Base-by-base conservation (phyloP, 441 rosid species). In the Adansonia gregorii region DNA sequence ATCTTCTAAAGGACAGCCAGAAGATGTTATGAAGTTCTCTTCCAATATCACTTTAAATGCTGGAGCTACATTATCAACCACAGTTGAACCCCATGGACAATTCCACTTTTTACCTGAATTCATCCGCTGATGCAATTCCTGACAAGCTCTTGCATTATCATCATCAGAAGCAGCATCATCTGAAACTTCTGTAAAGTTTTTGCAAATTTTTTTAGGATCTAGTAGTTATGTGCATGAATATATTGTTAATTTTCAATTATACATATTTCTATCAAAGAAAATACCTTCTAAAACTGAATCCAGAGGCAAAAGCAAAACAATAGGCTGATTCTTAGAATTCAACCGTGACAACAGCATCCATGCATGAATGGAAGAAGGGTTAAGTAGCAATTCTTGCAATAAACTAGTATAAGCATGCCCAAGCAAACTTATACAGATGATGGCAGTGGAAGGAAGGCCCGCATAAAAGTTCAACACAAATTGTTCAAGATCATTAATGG, bases 21-120 rank as follows among this genome's bases (percentile, higher is more conserved):
- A 82, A 72, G 97, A 89, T 48, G 95, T 89, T 73, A 77, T 51
- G 79, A 88, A 89, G 82, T 84, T 94, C 87, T 88, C 93, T 87
- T 93, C 93, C 87, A 94, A 72, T 77, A 94, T 91, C 83, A 79
- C 78, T 87, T 84, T 93, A 84, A 92, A 97, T 74, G 87, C 86
- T 19, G 99, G 99, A 77, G 91, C 94, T 41, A 91, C 89, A 78
- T 88, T 89, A 89, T 97, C 95, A 67, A 92, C 84, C 65, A 88
- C 82, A 8, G 91, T 75, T 67, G 85, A 81, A 85, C 92, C 92
- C 98, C 98, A 92, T 24, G 99, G 97, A 79, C 99, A 96, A 76
- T 80, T 88, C 98, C 99, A 94, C 35, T 80, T 86, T 76, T 83
- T 86, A 64, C 67, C 90, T 72, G 65, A 67, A 39, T 77, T 81